Evolutionary conservation across 441 rosid species (phyloP).

Genomic region (Pelargonium myrrhifolium): DNA sequence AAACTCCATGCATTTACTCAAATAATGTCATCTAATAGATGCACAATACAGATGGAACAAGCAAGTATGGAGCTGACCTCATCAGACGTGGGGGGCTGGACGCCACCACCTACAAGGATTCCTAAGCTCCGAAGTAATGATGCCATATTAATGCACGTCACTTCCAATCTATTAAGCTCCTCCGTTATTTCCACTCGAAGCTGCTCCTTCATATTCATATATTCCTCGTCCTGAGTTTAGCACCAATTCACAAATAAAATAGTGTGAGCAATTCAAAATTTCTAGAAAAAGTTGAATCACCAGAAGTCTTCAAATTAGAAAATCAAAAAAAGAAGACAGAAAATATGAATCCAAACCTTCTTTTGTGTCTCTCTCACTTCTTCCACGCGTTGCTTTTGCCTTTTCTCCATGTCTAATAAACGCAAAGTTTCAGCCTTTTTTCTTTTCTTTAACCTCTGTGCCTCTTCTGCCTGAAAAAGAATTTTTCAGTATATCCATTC

Average conservation of each 20-base stretch:
- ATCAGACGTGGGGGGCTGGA: conserved; percentile 21
- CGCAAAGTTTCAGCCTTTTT: conserved; percentile 55
- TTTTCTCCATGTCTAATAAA: conserved; percentile 62
- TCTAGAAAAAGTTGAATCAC: no score
- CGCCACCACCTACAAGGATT: conserved; percentile 47
- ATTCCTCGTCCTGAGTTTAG: conserved; percentile 59
- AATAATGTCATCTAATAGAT: neutral
- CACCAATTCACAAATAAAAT: conserved; percentile 13
- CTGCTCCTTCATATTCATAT: conserved; percentile 63
- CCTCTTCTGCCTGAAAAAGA: conserved; percentile 54
- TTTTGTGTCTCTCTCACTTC: conserved; percentile 79
- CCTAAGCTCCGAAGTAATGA: conserved; percentile 68
- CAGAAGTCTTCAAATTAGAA: neutral
- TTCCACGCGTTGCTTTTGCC: conserved; percentile 76
- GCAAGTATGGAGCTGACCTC: conserved; percentile 38
- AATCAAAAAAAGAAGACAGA: neutral
- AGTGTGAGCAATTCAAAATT: neutral
- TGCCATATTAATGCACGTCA: conserved; percentile 49
- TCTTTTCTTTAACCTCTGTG: conserved; percentile 55
- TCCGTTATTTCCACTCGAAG: conserved; percentile 49
- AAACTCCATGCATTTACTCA: neutral
- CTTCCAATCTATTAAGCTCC: conserved; percentile 53
- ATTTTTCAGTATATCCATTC: neutral
- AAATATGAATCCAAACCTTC: conserved; percentile 41
- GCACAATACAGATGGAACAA: neutral